phyloP scores from a whole-genome alignment of 148 eudicot species.

The Camellia lanceoleosa region DNA sequence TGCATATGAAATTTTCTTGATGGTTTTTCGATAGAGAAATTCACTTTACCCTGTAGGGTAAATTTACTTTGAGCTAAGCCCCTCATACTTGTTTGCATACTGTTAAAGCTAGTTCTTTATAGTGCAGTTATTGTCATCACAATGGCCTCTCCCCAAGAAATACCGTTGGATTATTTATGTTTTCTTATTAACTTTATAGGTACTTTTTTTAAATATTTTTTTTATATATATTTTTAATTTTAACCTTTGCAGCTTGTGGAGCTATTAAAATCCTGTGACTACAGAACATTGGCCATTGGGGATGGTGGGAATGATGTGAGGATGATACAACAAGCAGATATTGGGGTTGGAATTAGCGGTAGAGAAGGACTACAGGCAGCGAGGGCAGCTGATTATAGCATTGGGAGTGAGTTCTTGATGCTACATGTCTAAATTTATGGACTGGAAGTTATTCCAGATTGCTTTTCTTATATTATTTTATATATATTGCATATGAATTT shows the following conservation, averaged over 20 bases:
- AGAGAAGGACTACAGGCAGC: constrained; percentile 98
- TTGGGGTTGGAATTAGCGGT: constrained; percentile 98
- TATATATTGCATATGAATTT: not conserved
- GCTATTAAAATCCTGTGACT: constrained; percentile 81
- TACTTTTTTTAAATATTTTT: not conserved
- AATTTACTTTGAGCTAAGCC: not conserved
- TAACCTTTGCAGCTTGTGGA: constrained; percentile 65
- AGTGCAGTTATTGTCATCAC: not conserved
- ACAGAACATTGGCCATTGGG: constrained; percentile 89
- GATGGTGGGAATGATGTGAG: constrained; percentile 99
- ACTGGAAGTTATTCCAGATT: not conserved
- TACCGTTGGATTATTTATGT: not conserved
- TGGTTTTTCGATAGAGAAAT: not conserved
- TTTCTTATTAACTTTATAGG: not conserved
- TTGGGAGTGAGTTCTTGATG: constrained; percentile 72
- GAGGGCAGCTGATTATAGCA: constrained; percentile 98
- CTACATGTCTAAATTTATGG: not conserved
- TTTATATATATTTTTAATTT: no score
- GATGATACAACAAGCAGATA: constrained; percentile 99
- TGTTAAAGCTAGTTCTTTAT: not conserved
- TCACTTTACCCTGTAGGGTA: not conserved
- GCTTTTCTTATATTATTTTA: not conserved
- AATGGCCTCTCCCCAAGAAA: not conserved
- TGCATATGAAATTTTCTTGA: not conserved
- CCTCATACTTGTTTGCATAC: not conserved